Percentiles rank a stretch among this genome's conserved stretches.
Evolutionary conservation across 2,329 filamentous ascomycete genomes (phyloP).

Genomic region (Fusarium chlamydosporum): DNA sequence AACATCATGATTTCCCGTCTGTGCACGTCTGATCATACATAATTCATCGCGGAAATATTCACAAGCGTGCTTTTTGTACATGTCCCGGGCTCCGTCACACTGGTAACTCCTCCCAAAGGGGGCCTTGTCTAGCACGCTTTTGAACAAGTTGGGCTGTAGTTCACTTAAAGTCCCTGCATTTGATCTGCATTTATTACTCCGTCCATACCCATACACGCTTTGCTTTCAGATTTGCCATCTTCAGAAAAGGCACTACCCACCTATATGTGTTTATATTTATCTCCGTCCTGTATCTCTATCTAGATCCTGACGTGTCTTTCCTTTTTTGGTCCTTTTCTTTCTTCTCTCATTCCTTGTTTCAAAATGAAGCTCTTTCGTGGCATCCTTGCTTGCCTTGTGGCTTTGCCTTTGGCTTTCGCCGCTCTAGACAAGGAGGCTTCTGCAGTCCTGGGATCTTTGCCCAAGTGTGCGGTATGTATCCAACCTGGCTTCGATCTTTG

Average conservation of each 20-base stretch:
- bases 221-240: no score
- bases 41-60: no score
- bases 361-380: constrained; percentile 13
- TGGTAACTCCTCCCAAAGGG: background rate
- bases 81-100: no score
- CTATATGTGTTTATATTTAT: background rate
- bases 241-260: no score
- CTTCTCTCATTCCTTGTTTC: background rate
- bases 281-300: background rate
- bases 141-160: background rate
- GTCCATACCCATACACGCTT: background rate
- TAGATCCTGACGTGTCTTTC: background rate
- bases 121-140: background rate
- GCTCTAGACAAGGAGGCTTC: constrained; percentile 3
- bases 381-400: constrained; percentile 15
- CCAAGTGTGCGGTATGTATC: constrained; percentile 52
- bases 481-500: background rate
- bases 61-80: background rate
- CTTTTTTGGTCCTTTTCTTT: no score
- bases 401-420: constrained; percentile 9
- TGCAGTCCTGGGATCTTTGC: constrained; percentile 39
- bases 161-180: background rate
- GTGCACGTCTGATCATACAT: constrained; percentile 3
- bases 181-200: background rate
- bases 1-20: background rate